Percentiles rank a stretch among this genome's conserved stretches.
phyloP scores from a whole-genome alignment of 768 basidiomycete genomes.

The Epithele typhae region DNA sequence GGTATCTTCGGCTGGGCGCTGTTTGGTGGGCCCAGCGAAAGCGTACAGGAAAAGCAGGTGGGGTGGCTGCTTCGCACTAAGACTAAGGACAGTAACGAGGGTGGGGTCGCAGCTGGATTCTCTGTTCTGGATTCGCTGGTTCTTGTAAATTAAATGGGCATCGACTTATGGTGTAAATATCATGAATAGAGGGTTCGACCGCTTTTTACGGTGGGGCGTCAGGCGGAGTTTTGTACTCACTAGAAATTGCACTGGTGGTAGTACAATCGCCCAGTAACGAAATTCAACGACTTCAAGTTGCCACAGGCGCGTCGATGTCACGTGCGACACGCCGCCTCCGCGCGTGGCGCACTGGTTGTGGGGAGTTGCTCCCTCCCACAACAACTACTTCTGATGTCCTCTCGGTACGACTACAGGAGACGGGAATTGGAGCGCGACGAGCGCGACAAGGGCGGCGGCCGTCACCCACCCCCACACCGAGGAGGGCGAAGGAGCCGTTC shows the following conservation, averaged over 20 bases:
- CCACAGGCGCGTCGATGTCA: not conserved
- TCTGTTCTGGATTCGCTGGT: conserved; percentile 40
- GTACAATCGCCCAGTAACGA: too few relatives aligned
- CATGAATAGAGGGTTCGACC: too few relatives aligned
- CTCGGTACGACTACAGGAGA: conserved; percentile 30
- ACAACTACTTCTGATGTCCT: conserved; percentile 24
- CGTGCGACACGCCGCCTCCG: not conserved
- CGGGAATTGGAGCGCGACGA: conserved; percentile 25
- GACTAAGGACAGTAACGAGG: conserved; percentile 87
- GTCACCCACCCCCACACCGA: conserved; percentile 13
- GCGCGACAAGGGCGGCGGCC: conserved; percentile 15
- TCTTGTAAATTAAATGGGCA: conserved; percentile 27
- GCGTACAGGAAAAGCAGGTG: conserved; percentile 55
- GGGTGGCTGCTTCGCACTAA: conserved; percentile 91
- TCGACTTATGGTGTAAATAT: too few relatives aligned
- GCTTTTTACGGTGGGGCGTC: too few relatives aligned
- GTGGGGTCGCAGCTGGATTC: conserved; percentile 64
- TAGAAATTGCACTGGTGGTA: too few relatives aligned
- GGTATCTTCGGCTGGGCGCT: conserved; percentile 90
- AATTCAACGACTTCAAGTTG: not conserved
- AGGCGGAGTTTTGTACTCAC: too few relatives aligned
- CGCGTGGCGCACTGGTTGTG: not conserved
- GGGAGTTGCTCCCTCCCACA: not conserved
- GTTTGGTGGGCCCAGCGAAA: conserved; percentile 48
- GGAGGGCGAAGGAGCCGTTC: conserved; percentile 24